phyloP scores from a whole-genome alignment of 495 filamentous ascomycete genomes.

The Lineolata rhizophorae region DNA sequence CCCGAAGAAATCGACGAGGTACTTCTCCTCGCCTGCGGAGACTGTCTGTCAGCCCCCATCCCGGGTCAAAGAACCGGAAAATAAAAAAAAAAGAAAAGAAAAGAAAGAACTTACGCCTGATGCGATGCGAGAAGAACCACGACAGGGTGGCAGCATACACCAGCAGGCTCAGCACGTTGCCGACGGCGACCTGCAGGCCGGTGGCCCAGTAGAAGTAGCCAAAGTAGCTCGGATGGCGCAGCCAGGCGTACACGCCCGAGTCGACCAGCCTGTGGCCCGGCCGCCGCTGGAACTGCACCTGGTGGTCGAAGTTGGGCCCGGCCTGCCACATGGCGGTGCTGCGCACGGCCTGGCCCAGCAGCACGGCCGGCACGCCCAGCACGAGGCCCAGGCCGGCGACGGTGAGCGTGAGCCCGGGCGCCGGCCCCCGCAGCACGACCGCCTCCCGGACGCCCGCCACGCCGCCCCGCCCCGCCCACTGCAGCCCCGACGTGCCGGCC shows the following conservation, averaged over 20 bases:
- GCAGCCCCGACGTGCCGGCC: conserved; percentile 28
- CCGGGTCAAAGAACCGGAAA: background rate
- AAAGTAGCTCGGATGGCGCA: conserved; percentile 85
- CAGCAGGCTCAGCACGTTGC: conserved; percentile 57
- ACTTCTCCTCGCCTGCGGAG: conserved; percentile 48
- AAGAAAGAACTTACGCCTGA: conserved; percentile 29
- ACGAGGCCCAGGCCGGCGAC: too few species aligned
- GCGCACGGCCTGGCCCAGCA: conserved; percentile 48
- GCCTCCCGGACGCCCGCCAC: background rate
- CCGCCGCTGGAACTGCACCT: conserved; percentile 43
- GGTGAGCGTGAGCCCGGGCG: background rate
- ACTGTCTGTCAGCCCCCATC: background rate
- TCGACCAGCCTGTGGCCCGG: conserved; percentile 60
- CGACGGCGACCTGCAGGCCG: conserved; percentile 79
- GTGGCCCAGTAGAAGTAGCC: conserved; percentile 96
- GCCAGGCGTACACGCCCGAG: conserved; percentile 34
- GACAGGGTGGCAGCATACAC: conserved; percentile 57
- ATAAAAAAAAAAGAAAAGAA: conserved; percentile 1
- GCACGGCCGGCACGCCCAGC: conserved; percentile 39
- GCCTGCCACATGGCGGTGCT: conserved; percentile 73
- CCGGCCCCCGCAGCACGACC: background rate
- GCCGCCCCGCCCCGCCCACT: too few species aligned
- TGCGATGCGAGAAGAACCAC: conserved; percentile 58
- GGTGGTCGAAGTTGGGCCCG: conserved; percentile 80
- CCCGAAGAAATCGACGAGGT: conserved; percentile 63